Conservation (phyloP, 2,329 filamentous ascomycete genomes). For the Pseudopithomyces chartarum region DNA sequence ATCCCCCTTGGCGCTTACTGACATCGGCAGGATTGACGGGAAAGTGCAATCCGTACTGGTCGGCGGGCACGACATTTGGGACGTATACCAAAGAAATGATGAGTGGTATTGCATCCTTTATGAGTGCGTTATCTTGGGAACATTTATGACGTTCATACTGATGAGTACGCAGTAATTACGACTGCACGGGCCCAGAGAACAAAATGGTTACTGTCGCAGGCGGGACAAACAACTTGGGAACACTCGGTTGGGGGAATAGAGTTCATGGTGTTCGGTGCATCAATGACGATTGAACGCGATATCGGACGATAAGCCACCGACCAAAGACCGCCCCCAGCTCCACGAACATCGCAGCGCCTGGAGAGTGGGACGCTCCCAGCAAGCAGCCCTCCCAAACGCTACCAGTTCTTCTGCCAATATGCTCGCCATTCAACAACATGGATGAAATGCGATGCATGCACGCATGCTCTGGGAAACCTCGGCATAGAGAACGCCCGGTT, state of each 20-base stretch:
- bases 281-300: conserved; percentile 17
- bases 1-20: not conserved
- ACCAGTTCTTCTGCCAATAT: not conserved
- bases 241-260: conserved; percentile 32
- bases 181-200: conserved; percentile 27
- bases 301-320: not conserved
- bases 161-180: conserved; percentile 33
- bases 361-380: not conserved
- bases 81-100: conserved; percentile 32
- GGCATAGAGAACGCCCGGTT: too few relatives aligned
- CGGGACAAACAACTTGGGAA: conserved; percentile 39
- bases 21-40: conserved; percentile 35
- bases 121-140: conserved; percentile 28
- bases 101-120: conserved; percentile 42
- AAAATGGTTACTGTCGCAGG: conserved; percentile 30
- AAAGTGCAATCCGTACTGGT: conserved; percentile 37
- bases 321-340: not conserved
- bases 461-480: not conserved
- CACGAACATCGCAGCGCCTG: not conserved
- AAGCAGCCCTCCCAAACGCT: not conserved
- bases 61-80: conserved; percentile 33
- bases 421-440: not conserved
- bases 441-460: not conserved
- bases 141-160: conserved; percentile 4
- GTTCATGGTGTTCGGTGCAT: conserved; percentile 36